Evolutionary conservation across 139 green algal species (phyloP).

Genomic region (Spirogloea muscicola): DNA sequence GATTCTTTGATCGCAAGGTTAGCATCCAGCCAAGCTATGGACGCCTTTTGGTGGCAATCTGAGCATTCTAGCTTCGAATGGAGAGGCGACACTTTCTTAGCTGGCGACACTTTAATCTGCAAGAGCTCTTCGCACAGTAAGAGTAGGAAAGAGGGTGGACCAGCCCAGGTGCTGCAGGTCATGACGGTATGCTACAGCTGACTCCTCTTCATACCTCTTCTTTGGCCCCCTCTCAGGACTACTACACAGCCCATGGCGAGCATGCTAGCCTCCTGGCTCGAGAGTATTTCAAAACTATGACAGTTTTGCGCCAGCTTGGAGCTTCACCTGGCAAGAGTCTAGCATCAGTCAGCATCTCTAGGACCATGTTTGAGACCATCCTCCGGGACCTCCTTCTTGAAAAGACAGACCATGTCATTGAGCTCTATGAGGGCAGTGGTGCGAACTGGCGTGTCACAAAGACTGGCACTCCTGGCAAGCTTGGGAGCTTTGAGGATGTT

Average conservation of each 20-base stretch:
- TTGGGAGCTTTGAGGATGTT: slow-evolving; percentile 79
- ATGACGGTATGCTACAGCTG: no score
- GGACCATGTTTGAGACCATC: slow-evolving; percentile 68
- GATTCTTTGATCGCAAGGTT: no score
- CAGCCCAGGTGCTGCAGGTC: no score
- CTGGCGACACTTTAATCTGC: no score
- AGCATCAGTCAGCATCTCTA: slow-evolving; percentile 67
- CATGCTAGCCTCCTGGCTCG: slow-evolving; percentile 69
- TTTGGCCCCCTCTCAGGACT: no score
- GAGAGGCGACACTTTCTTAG: no score
- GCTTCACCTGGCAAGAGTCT: slow-evolving; percentile 17
- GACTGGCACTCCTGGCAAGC: slow-evolving; percentile 67
- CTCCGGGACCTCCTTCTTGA: slow-evolving; percentile 77
- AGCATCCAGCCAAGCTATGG: no score
- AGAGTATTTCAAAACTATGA: slow-evolving; percentile 71
- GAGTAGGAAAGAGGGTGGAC: no score
- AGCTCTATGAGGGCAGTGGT: slow-evolving; percentile 77
- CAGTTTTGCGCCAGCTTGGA: slow-evolving; percentile 23
- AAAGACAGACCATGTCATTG: slow-evolving; percentile 61
- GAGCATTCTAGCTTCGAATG: no score
- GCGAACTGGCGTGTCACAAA: slow-evolving; percentile 51
- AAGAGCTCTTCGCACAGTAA: no score
- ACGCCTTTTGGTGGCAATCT: no score
- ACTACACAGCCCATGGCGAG: slow-evolving; percentile 78
- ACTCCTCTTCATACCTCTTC: no score